Base-by-base conservation (phyloP, 345 rosid species). In the Cardamine chenopodiifolia region DNA sequence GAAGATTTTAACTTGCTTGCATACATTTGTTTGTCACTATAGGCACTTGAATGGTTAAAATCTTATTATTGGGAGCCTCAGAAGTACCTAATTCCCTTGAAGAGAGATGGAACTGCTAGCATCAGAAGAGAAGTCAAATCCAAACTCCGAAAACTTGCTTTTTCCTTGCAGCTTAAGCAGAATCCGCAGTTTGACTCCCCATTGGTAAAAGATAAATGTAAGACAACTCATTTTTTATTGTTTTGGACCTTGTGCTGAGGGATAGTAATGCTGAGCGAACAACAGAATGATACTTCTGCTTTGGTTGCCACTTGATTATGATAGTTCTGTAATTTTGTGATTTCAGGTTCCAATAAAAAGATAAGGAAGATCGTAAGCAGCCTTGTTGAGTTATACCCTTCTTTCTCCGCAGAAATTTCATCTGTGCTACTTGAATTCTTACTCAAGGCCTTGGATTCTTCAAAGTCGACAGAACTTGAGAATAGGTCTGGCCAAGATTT, bases 1-100 rank as follows among this genome's bases (percentile, higher is more conserved):
- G 26, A 44, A 62, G 63, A 25, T 40, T 32, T 56, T 55, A 23
- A 48, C 23, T 15, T 49, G 13, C 15, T 2, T 65, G 3, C 22
- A 26, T 62, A 2, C 50, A 25, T 18, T 72, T 37, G 40, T 76
- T 74, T 49, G 35, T 67, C 60, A 71, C 72, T 72, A 54, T 78
- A 94, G 99, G 97, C 97, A 23, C 84, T 94, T 81, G 76, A 87
- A 79, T 94, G 99, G 99, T 75, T 94, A 77, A 89, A 81, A 78
- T 80, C 83, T 34, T 87, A 84, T 71, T 89, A 94, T 49, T 94
- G 97, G 99, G 89, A 83, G 66, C 88, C 90, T 67, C 97, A 94
- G 79, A 83, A 76, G 77, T 70, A 63, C 68, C 87, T 70, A 77
- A 84, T 95, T 69, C 90, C 83, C 1, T 76, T 80, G 56, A 82